phyloP scores from a whole-genome alignment of 345 rosid species.

The Gossypium herbaceum region DNA sequence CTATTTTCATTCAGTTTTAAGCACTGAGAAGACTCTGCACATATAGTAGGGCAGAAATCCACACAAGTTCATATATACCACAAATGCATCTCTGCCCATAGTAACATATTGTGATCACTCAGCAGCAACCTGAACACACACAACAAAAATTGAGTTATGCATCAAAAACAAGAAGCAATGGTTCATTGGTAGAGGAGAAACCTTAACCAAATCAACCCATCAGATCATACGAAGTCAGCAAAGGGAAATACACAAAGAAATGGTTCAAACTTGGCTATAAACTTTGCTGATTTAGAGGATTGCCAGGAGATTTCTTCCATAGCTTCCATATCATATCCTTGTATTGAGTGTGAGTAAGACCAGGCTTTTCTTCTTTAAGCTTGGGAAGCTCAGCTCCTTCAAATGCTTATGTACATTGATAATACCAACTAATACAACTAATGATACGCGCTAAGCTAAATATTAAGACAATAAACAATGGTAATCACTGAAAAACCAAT shows the following conservation, averaged over 20 bases:
- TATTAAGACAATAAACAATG: neutral
- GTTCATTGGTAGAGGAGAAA: neutral
- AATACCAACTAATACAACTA: neutral
- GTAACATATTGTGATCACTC: conserved; percentile 29
- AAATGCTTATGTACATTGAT: conserved; percentile 47
- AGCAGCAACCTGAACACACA: conserved; percentile 37
- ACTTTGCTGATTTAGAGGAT: conserved; percentile 88
- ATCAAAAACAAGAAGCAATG: neutral
- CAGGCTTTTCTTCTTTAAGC: conserved; percentile 93
- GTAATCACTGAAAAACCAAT: neutral
- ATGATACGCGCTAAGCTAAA: neutral
- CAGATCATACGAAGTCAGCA: neutral
- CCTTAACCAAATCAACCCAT: neutral
- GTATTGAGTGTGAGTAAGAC: conserved; percentile 93
- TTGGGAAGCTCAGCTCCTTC: conserved; percentile 92
- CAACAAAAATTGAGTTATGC: neutral
- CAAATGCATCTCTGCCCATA: neutral
- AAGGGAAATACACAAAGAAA: neutral
- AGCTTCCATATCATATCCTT: conserved; percentile 96
- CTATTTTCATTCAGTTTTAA: conserved; percentile 3
- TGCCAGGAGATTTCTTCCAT: conserved; percentile 99
- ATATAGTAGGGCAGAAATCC: neutral
- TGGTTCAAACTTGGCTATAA: neutral
- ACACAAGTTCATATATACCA: neutral
- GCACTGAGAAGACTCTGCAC: conserved; percentile 11